These are phyloP conservation scores for Scutellaria barbata DNA, from an alignment of 257 asterid genomes.

Conservation along the genomic window DNA sequence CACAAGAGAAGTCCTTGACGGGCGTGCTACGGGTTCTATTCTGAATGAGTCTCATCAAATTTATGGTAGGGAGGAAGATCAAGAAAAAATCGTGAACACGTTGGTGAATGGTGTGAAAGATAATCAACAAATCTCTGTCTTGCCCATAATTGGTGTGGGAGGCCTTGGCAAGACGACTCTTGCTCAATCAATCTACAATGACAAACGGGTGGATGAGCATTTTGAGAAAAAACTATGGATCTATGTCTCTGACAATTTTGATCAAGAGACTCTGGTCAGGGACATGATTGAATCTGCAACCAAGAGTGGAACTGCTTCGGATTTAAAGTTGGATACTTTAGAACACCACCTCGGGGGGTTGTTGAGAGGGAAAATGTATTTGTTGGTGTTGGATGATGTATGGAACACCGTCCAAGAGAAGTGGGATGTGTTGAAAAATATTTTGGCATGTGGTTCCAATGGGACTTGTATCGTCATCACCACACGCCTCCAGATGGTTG, in stretches of 20 bases:
- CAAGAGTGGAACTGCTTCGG: neutral
- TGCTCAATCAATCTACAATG: slow-evolving; percentile 37
- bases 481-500: slow-evolving; percentile 30
- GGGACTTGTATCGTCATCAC: slow-evolving; percentile 39
- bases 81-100: slow-evolving; percentile 32
- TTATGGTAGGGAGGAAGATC: slow-evolving; percentile 37
- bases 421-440: slow-evolving; percentile 34
- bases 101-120: no score
- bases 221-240: slow-evolving; percentile 39
- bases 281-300: slow-evolving; percentile 26
- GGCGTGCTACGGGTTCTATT: slow-evolving; percentile 43
- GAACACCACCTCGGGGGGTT: slow-evolving; percentile 28
- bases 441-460: slow-evolving; percentile 33
- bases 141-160: slow-evolving; percentile 30
- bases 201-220: slow-evolving; percentile 18
- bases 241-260: slow-evolving; percentile 44
- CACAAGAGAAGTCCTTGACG: neutral
- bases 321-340: slow-evolving; percentile 27
- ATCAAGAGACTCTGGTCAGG: neutral
- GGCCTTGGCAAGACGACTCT: slow-evolving; percentile 39
- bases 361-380: slow-evolving; percentile 33
- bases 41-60: slow-evolving; percentile 27
- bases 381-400: slow-evolving; percentile 38
- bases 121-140: no score
- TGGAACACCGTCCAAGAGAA: slow-evolving; percentile 33